phyloP scores from a whole-genome alignment of 2,329 filamentous ascomycete genomes.

The Beauveria pseudobassiana region DNA sequence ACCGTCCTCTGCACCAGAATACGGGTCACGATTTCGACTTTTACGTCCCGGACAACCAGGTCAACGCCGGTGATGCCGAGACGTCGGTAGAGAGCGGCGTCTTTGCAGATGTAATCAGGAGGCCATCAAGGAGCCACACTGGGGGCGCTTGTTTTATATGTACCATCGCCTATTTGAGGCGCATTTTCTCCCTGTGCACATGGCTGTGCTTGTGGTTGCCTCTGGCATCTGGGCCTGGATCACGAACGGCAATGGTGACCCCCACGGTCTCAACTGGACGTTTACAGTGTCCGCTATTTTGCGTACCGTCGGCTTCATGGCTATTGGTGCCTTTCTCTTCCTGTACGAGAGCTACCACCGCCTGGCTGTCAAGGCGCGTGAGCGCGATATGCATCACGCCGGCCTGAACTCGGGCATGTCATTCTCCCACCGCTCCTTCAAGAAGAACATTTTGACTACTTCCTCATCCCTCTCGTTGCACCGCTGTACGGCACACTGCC shows the following conservation, averaged over 20 bases:
- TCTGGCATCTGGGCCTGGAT: conserved; percentile 53
- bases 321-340: conserved; percentile 55
- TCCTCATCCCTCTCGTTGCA: conserved; percentile 59
- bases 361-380: conserved; percentile 50
- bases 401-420: conserved; percentile 58
- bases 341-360: conserved; percentile 63
- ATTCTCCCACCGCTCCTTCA: conserved; percentile 52
- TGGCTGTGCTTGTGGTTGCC: conserved; percentile 55
- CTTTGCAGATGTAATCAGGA: conserved; percentile 49
- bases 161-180: conserved; percentile 66
- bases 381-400: conserved; percentile 59
- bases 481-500: conserved; percentile 62
- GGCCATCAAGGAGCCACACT: conserved; percentile 44
- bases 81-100: conserved; percentile 40
- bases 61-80: conserved; percentile 31
- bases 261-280: conserved; percentile 49
- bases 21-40: conserved; percentile 37
- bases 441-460: conserved; percentile 52
- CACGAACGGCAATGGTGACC: conserved; percentile 42
- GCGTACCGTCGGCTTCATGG: conserved; percentile 53
- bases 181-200: conserved; percentile 63
- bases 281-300: conserved; percentile 54
- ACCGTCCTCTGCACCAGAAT: conserved; percentile 46
- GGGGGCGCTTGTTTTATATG: conserved; percentile 49
- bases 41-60: conserved; percentile 40